phyloP scores from a whole-genome alignment of 2,329 filamentous ascomycete genomes.

The Cercospora beticola region DNA sequence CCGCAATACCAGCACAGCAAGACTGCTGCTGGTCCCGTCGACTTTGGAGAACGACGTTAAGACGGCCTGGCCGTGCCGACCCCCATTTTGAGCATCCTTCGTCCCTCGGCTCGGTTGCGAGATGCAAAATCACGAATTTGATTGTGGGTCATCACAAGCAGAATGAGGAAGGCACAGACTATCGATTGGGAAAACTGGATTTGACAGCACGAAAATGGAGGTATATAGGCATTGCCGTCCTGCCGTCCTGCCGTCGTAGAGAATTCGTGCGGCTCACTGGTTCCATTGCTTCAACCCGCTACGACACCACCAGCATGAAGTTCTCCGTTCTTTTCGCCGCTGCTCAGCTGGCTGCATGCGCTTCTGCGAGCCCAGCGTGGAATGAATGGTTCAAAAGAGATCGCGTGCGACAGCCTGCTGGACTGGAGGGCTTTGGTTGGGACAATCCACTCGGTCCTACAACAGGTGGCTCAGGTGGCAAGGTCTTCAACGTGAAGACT shows the following conservation, averaged over 20 bases:
- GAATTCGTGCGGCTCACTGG: neutral
- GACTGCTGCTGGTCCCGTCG: neutral
- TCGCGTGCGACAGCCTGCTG: neutral
- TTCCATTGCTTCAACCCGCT: neutral
- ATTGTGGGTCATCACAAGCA: neutral
- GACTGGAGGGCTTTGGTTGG: slow-evolving; percentile 26
- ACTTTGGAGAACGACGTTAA: neutral
- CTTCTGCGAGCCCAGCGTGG: slow-evolving; percentile 2
- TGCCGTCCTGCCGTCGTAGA: neutral
- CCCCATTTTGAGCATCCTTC: neutral
- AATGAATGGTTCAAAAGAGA: neutral
- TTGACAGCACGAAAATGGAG: neutral
- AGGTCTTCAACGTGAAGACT: slow-evolving; percentile 38
- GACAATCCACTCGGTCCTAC: slow-evolving; percentile 36
- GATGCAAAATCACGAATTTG: neutral
- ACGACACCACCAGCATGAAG: neutral
- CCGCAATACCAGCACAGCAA: neutral
- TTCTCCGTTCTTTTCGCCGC: neutral
- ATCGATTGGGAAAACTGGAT: neutral
- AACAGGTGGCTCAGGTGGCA: slow-evolving; percentile 42
- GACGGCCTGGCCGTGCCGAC: neutral
- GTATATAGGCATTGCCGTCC: neutral
- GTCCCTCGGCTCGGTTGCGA: neutral
- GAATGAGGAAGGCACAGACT: neutral
- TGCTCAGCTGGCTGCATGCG: neutral